Evolutionary conservation across 495 filamentous ascomycete genomes (phyloP).

Genomic region (Aspergillus mulundensis): DNA sequence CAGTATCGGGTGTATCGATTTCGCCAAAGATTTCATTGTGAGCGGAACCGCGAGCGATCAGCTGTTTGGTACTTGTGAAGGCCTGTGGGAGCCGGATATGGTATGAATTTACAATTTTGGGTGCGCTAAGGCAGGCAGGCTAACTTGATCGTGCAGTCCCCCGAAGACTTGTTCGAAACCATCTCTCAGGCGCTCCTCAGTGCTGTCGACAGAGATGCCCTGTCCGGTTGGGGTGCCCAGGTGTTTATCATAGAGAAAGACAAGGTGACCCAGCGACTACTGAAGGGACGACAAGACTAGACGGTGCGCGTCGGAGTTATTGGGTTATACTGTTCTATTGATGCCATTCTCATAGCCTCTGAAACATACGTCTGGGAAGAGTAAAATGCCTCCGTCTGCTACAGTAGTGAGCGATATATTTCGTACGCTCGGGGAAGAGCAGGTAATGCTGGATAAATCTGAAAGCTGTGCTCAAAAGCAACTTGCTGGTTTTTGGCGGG

Average conservation of each 20-base stretch:
- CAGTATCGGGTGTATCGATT: conserved; percentile 98
- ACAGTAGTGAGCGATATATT: neutral
- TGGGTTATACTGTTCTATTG: conserved; percentile 10
- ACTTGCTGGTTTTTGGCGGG: too few relatives aligned
- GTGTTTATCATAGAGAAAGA: conserved; percentile 99
- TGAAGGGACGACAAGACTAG: conserved; percentile 83
- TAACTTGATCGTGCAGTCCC: conserved; percentile 53
- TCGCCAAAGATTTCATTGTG: conserved; percentile 98
- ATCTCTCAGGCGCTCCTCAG: conserved; percentile 96
- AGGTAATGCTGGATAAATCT: neutral
- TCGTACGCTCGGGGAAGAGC: too few relatives aligned
- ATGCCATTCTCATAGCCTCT: conserved; percentile 10
- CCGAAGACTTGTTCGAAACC: conserved; percentile 96
- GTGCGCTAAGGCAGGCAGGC: neutral
- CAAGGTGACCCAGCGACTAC: conserved; percentile 95
- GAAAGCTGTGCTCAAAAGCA: conserved; percentile 30
- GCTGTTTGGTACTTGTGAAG: conserved; percentile 97
- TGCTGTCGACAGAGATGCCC: conserved; percentile 90
- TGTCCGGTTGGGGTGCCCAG: conserved; percentile 97
- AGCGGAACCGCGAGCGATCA: conserved; percentile 94
- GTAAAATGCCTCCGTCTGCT: conserved; percentile 11
- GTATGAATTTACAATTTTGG: conserved; percentile 48
- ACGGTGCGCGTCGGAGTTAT: conserved; percentile 13
- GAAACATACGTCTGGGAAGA: conserved; percentile 22
- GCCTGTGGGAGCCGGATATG: conserved; percentile 95